Evolutionary conservation across 2,329 filamentous ascomycete genomes (phyloP).

Genomic region (Cladophialophora carrionii): DNA sequence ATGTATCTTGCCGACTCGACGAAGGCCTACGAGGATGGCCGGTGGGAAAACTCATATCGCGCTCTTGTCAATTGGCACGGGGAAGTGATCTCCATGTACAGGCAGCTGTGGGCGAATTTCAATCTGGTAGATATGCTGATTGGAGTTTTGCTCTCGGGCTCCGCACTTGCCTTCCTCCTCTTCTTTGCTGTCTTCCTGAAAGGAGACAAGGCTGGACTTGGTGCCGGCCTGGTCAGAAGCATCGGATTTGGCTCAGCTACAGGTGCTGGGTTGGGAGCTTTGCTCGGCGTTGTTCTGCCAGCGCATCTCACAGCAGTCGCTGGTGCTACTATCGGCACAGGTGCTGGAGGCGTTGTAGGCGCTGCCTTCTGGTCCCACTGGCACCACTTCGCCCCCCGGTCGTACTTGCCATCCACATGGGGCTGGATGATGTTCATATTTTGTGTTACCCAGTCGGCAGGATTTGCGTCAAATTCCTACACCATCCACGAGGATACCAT

Average conservation of each 20-base stretch:
- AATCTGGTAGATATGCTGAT: constrained; percentile 83
- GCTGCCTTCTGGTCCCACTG: constrained; percentile 36
- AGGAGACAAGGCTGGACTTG: constrained; percentile 58
- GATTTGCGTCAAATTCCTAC: constrained; percentile 96
- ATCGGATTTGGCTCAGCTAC: constrained; percentile 55
- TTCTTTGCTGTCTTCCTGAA: constrained; percentile 69
- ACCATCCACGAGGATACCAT: constrained; percentile 99
- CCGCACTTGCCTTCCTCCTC: constrained; percentile 69
- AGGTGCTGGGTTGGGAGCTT: constrained; percentile 46
- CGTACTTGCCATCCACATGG: constrained; percentile 77
- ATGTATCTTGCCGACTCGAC: constrained; percentile 38
- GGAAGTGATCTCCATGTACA: constrained; percentile 77
- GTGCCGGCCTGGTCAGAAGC: constrained; percentile 56
- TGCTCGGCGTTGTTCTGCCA: constrained; percentile 27
- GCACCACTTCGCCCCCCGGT: constrained; percentile 28
- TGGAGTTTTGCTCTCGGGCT: constrained; percentile 71
- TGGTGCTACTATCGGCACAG: constrained; percentile 45
- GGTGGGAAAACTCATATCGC: constrained; percentile 51
- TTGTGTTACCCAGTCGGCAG: constrained; percentile 82
- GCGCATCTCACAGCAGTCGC: constrained; percentile 27
- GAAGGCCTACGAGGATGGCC: constrained; percentile 14
- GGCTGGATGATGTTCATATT: constrained; percentile 83
- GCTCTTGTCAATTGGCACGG: constrained; percentile 75
- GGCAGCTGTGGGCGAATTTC: constrained; percentile 87
- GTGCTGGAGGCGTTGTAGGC: constrained; percentile 52